Evolutionary conservation across 768 basidiomycete genomes (phyloP).

Genomic region (Nidularia pulvinata): DNA sequence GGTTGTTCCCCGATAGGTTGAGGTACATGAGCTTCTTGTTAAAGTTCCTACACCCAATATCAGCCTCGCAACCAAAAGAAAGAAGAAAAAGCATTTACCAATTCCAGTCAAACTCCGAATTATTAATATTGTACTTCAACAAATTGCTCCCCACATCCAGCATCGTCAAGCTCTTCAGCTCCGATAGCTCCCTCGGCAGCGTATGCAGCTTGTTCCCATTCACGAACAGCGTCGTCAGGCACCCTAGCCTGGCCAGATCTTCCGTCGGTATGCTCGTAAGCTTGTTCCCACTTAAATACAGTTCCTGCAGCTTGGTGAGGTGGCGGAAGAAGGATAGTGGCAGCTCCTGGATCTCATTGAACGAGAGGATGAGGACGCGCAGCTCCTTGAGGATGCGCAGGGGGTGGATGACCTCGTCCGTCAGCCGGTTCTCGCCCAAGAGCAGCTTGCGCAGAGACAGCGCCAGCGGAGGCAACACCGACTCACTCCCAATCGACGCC

Average conservation of each 20-base stretch:
- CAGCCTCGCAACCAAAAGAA: not conserved
- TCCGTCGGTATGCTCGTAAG: constrained; percentile 88
- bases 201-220: constrained; percentile 96
- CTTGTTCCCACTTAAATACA: constrained; percentile 97
- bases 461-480: constrained; percentile 40
- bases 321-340: constrained; percentile 77
- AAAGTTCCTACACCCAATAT: constrained; percentile 76
- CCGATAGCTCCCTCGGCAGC: constrained; percentile 86
- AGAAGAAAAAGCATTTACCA: constrained; percentile 55
- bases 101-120: constrained; percentile 99
- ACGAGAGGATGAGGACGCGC: constrained; percentile 85
- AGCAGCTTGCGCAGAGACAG: constrained; percentile 76
- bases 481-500: constrained; percentile 9
- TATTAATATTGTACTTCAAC: constrained; percentile 96
- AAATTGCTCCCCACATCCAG: constrained; percentile 94
- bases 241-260: constrained; percentile 72
- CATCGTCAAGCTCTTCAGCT: constrained; percentile 73
- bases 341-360: constrained; percentile 92
- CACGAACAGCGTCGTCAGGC: constrained; percentile 76
- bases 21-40: constrained; percentile 93
- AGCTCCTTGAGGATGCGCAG: constrained; percentile 79
- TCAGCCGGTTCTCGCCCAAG: constrained; percentile 87
- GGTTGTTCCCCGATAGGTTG: constrained; percentile 96
- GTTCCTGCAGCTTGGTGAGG: constrained; percentile 70
- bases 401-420: constrained; percentile 78